Base-by-base conservation (phyloP, 495 filamentous ascomycete genomes). In the Hapsidospora chrysogenum region DNA sequence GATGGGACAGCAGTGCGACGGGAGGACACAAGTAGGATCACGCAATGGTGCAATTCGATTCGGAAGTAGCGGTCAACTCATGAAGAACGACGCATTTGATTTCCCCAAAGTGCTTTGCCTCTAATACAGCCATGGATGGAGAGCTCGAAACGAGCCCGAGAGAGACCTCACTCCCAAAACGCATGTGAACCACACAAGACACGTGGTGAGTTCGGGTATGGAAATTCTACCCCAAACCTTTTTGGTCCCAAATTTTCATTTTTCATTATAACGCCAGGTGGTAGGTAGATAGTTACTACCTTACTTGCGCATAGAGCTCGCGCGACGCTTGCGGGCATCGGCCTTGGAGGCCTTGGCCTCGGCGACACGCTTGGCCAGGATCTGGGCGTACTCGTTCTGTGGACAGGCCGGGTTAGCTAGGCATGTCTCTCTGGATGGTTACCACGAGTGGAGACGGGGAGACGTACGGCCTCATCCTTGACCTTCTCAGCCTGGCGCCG, bases 391-490 rank as follows among this genome's bases (percentile, higher is more conserved):
- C 64, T 96, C 89, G 64, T 79, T 85, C 80, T 78, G 35, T 40
- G 46, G 11, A 26, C 28, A 63, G 54, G 68, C n/a, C n/a, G n/a
- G n/a, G n/a, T n/a, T n/a, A n/a, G n/a, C n/a, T n/a, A n/a, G n/a
- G n/a, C n/a, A n/a, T n/a, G n/a, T n/a, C n/a, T n/a, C n/a, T n/a
- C n/a, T n/a, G n/a, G n/a, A n/a, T n/a, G 17, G 13, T 36, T 28
- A 60, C 50, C 40, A 49, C 41, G 22, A 25, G 17, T 3, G 13
- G 21, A 29, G 16, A 27, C 31, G 36, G 27, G 35, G 18, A 23
- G 48, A 78, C 85, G 53, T 92, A 97, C 89, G 18, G 89, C 92
- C 70, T 89, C 89, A 64, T 97, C 92, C 72, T 92, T 93, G 59
- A 78, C 73, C 60, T 82, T 74, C 71, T 95, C 92, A 49, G 85